Evolutionary conservation across 352 stramenopile species (phyloP), one percentile per base, ranked within the genome.

Genomic region (Phytophthora fragariae): DNA sequence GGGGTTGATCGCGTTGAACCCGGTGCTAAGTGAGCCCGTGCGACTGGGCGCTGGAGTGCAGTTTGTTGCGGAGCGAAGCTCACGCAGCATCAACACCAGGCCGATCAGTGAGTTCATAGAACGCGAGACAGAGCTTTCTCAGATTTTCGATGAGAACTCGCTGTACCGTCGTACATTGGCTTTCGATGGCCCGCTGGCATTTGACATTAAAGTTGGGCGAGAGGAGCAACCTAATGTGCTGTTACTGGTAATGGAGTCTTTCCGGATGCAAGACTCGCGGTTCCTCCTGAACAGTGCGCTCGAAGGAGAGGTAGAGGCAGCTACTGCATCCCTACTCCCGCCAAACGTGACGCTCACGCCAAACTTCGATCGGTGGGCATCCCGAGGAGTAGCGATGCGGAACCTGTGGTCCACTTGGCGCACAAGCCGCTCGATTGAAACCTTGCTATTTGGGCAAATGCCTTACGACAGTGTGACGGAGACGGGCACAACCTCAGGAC

Each of bases 401-500:
- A 93, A 88, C 60, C 73, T 92, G 55, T 93, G 86, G 86, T 92
- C 86, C 1, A 84, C 75, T 0, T 91, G 77, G 80, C 81, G 79
- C n/a, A 93, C 86, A 52, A 93, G 86, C 65, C 86, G 86, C 5
- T 89, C 86, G 7, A 59, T 93, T 11, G 86, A 93, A 70, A 80
- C 76, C 11, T 81, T 92, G 17, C 59, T 93, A 3, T 93, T 92
- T 50, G 86, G 79, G 0, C 86, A 92, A 47, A 62, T 92, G 57
- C 82, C 84, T 3, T 89, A 91, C 41, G 84, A 93, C 41, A 91
- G 82, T 62, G 63, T 82, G 11, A 87, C 77, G 0, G 66, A 82
- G 24, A 88, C 84, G 1, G 84, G 82, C 0, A 93, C 81, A 29
- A 88, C 84, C 0, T 65, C 52, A 12, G 84, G 86, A 1, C 72